Conservation (phyloP, 805 yeast species). For the Starmerella powellii region DNA sequence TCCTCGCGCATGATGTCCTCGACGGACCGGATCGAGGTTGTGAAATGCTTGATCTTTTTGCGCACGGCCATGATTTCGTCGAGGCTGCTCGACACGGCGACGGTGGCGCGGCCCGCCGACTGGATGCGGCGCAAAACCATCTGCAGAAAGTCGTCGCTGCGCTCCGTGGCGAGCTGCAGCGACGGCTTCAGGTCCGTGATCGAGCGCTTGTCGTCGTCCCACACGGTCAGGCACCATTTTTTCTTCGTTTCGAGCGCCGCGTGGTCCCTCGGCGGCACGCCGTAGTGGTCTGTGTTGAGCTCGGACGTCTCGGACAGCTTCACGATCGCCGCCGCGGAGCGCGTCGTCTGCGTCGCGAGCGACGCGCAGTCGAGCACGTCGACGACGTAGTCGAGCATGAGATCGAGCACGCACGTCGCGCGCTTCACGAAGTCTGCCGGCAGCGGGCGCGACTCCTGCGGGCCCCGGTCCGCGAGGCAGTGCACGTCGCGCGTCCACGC, state of each 20-base stretch:
- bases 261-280: background rate
- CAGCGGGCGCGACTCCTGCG: conserved; percentile 27
- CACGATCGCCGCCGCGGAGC: background rate
- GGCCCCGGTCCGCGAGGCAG: conserved; percentile 36
- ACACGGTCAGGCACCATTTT: conserved; percentile 46
- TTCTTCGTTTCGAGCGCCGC: conserved; percentile 22
- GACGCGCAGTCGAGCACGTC: conserved; percentile 25
- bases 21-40: conserved; percentile 47
- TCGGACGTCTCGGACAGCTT: background rate
- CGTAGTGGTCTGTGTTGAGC: background rate
- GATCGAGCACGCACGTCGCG: conserved; percentile 21
- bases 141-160: conserved; percentile 50
- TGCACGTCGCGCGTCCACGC: conserved; percentile 52
- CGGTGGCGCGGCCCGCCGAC: conserved; percentile 54
- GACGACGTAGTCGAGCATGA: conserved; percentile 26
- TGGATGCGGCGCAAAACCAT: conserved; percentile 62
- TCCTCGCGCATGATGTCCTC: conserved; percentile 70
- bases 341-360: conserved; percentile 19
- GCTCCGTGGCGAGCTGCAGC: conserved; percentile 50
- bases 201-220: conserved; percentile 72
- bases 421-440: conserved; percentile 48
- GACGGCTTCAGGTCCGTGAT: conserved; percentile 60
- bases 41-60: conserved; percentile 43
- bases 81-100: conserved; percentile 45
- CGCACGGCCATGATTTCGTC: conserved; percentile 42